phyloP scores from a whole-genome alignment of 1,284 basidiomycete genomes.

The Microbotryum lychnidis-dioicae region DNA sequence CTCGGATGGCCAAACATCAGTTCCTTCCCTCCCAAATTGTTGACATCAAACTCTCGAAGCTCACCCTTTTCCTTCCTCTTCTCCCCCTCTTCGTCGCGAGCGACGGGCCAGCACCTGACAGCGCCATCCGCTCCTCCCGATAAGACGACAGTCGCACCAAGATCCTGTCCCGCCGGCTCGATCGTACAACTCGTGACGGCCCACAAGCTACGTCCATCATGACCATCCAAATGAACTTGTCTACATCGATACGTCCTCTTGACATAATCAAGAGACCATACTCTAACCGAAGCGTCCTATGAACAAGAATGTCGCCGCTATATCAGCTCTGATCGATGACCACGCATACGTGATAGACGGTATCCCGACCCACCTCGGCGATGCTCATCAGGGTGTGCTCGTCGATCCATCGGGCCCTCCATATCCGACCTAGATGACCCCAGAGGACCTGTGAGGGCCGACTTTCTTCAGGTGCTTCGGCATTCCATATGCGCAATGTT shows the following conservation, averaged over 20 bases:
- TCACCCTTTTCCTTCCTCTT: no score
- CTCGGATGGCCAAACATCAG: no score
- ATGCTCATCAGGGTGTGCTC: not conserved
- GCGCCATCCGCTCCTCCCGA: constrained; percentile 2
- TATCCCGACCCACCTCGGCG: not conserved
- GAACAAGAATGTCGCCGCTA: no score
- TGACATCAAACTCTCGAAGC: no score
- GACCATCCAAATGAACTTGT: not conserved
- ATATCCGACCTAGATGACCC: not conserved
- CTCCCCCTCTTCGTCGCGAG: not conserved
- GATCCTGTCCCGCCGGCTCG: not conserved
- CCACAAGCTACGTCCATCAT: constrained; percentile 3
- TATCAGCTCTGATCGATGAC: no score
- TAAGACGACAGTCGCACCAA: not conserved
- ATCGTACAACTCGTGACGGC: not conserved
- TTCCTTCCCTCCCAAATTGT: no score
- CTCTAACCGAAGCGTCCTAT: no score
- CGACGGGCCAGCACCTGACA: not conserved
- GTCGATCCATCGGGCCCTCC: not conserved
- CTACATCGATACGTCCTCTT: not conserved
- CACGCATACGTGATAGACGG: no score
- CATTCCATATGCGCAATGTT: not conserved
- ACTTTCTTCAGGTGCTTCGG: not conserved
- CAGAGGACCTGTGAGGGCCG: not conserved
- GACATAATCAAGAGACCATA: not conserved